Conservation (phyloP, 345 rosid species). For the Pistacia atlantica region DNA sequence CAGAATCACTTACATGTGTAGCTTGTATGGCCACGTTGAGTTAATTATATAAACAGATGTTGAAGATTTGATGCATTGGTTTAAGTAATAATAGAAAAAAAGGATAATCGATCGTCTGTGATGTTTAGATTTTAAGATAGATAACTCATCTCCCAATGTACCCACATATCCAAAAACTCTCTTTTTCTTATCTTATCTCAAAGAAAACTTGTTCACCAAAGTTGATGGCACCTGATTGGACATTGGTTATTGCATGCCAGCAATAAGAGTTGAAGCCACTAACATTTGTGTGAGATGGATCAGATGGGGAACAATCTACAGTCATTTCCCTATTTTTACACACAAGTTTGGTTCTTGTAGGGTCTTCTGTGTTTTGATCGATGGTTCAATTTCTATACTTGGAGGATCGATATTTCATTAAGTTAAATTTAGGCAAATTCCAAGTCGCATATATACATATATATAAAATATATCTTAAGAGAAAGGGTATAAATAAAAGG, state of each 20-base stretch:
- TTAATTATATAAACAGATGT: background rate
- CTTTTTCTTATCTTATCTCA: slow-evolving; percentile 13
- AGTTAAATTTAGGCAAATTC: background rate
- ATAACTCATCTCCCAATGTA: background rate
- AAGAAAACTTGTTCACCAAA: background rate
- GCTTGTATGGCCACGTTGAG: background rate
- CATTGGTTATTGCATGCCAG: slow-evolving; percentile 9
- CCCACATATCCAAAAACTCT: slow-evolving; percentile 12
- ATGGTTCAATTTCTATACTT: background rate
- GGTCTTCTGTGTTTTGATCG: background rate
- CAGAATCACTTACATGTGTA: background rate
- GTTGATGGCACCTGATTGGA: background rate
- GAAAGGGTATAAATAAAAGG: background rate
- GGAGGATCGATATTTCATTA: background rate
- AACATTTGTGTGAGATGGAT: background rate
- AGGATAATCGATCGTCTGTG: too few species aligned
- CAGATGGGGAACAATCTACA: background rate
- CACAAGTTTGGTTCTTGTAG: slow-evolving; percentile 11
- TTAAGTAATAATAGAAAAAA: too few species aligned
- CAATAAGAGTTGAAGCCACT: background rate
- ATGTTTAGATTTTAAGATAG: too few species aligned
- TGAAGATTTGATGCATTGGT: background rate
- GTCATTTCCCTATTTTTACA: slow-evolving; percentile 10
- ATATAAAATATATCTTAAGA: background rate
- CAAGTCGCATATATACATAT: background rate